Percentiles rank a stretch among this genome's conserved stretches.
These are phyloP conservation scores for Silene vulgaris DNA, from an alignment of 179 eudicot species.

Conservation along the genomic window DNA sequence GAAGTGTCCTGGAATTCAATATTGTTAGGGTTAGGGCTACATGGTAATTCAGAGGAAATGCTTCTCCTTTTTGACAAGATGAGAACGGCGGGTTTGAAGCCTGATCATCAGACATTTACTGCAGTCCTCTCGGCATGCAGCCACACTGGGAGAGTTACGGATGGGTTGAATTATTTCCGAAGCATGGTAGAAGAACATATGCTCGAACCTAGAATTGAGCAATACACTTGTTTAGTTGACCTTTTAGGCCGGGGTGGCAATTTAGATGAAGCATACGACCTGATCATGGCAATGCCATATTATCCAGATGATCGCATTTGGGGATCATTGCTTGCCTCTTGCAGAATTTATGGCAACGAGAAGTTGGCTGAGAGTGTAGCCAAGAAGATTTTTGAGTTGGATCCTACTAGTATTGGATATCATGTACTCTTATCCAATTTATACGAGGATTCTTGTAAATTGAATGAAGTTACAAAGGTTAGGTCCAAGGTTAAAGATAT, in stretches of 20 bases:
- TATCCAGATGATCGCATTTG: constrained; percentile 53
- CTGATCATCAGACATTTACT: constrained; percentile 58
- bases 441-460: constrained; percentile 45
- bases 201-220: constrained; percentile 48
- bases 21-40: constrained; percentile 48
- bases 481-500: constrained; percentile 51
- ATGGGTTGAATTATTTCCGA: constrained; percentile 43
- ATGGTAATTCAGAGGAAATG: constrained; percentile 41
- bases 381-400: constrained; percentile 38
- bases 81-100: constrained; percentile 38
- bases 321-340: constrained; percentile 71
- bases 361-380: constrained; percentile 53
- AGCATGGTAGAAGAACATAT: constrained; percentile 39
- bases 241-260: constrained; percentile 52
- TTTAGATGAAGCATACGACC: constrained; percentile 42
- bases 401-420: constrained; percentile 53
- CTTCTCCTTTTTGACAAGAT: constrained; percentile 41
- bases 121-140: constrained; percentile 59
- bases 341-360: constrained; percentile 31
- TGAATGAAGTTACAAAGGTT: constrained; percentile 31
- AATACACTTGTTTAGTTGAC: constrained; percentile 62
- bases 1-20: constrained; percentile 71
- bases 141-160: constrained; percentile 52
- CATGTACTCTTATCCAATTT: constrained; percentile 56
- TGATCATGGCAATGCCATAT: constrained; percentile 44